Base-by-base conservation (phyloP, 192 early-diverging fungal genomes). In the Coemansia interrupta region DNA sequence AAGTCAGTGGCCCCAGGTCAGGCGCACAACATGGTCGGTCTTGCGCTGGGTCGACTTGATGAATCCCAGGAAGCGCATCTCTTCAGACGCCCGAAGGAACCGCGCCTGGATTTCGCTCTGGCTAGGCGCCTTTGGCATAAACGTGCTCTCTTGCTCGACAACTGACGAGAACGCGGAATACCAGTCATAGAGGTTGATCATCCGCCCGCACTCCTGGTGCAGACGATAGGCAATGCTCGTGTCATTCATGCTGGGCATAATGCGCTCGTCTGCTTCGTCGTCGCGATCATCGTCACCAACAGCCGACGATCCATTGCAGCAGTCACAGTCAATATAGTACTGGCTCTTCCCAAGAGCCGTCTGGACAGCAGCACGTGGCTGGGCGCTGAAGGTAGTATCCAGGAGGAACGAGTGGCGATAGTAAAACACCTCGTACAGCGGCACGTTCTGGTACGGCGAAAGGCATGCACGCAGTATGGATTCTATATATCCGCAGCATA, bases 161-260 rank as follows among this genome's bases (percentile, higher is more conserved):
- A 94, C 82, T n/a, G 83, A 82, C 12, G 84, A 76, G 78, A 98
- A 98, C 9, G 90, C 88, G 40, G 83, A 76, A 60, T 87, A 94
- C 90, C 90, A 92, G 69, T 98, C 96, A 63, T 87, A 90, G 41
- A 97, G 68, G 64, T 98, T 97, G 70, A 98, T 95, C 81, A 97
- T 73, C 56, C 89, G 83, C 3, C 94, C 93, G 68, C 90, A 97
- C 57, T 97, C 94, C 6, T 89, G 78, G 73, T 96, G 92, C 12
- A 97, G 81, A 44, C 87, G 85, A 66, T 99, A 99, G 7, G 90
- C 70, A 38, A 97, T 90, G 73, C 87, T 89, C 0, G 88, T 91
- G 68, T 99, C 96, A 47, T 90, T 81, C 66, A 89, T 83, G 26
- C 82, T 85, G 1, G 86, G 79, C 51, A 80, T 40, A 18, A 95